A percentile compares a stretch with the other conserved stretches of the same genome.
These are phyloP conservation scores for Aspergillus egyptiacus DNA, from an alignment of 495 filamentous ascomycete genomes.

Conservation along the genomic window DNA sequence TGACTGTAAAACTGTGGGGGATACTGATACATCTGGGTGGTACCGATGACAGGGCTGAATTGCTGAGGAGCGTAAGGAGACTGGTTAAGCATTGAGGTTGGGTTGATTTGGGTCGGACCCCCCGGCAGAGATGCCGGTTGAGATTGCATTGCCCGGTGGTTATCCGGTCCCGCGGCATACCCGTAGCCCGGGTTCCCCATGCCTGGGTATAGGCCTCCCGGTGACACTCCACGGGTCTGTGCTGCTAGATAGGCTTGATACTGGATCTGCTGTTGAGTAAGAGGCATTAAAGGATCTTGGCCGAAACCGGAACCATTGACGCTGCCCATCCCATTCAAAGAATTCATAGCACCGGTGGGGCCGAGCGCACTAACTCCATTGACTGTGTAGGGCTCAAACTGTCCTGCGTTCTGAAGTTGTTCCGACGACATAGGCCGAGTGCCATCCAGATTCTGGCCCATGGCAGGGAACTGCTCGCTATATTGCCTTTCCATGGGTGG, in stretches of 20 bases:
- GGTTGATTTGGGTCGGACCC: slow-evolving; percentile 30
- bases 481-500: slow-evolving; percentile 44
- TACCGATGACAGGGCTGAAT: slow-evolving; percentile 43
- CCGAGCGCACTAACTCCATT: slow-evolving; percentile 34
- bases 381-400: slow-evolving; percentile 40
- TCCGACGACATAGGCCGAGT: slow-evolving; percentile 38
- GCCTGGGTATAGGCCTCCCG: slow-evolving; percentile 37
- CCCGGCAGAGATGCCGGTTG: slow-evolving; percentile 34
- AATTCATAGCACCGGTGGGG: slow-evolving; percentile 12
- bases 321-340: slow-evolving; percentile 21
- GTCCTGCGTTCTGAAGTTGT: slow-evolving; percentile 26
- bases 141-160: slow-evolving; percentile 35
- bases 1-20: slow-evolving; percentile 46
- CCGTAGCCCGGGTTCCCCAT: slow-evolving; percentile 35
- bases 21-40: slow-evolving; percentile 49
- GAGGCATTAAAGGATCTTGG: slow-evolving; percentile 35
- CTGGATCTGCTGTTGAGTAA: slow-evolving; percentile 43
- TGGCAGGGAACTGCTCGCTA: slow-evolving; percentile 39
- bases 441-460: slow-evolving; percentile 32
- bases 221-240: slow-evolving; percentile 41
- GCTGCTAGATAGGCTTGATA: slow-evolving; percentile 42
- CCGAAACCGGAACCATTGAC: slow-evolving; percentile 30
- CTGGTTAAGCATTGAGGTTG: slow-evolving; percentile 40
- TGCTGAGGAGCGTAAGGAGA: slow-evolving; percentile 39
- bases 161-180: slow-evolving; percentile 40